These are phyloP conservation scores for Eragrostis curvula DNA, from an alignment of 176 grass and related monocot genomes.

Conservation along the genomic window DNA sequence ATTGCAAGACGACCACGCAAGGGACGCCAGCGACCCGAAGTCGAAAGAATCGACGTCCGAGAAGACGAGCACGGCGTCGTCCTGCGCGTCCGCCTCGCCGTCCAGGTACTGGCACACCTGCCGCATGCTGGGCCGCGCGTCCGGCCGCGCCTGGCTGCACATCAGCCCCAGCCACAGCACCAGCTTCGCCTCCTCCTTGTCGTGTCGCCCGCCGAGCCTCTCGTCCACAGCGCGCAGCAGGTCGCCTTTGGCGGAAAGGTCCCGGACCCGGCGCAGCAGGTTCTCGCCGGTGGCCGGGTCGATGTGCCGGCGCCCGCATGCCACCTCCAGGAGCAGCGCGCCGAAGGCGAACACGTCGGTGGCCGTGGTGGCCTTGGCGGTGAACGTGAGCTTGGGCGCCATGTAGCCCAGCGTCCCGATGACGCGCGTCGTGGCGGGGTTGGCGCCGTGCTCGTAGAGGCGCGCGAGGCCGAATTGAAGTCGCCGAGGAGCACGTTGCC, in stretches of 20 bases:
- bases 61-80: background rate
- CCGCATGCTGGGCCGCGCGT: too few species aligned
- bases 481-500: constrained; percentile 71
- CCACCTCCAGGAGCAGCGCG: background rate
- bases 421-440: constrained; percentile 3
- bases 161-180: too few species aligned
- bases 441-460: background rate
- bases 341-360: constrained; percentile 14
- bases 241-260: background rate
- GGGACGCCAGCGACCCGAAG: background rate
- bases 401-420: constrained; percentile 14
- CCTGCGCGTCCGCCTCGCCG: background rate
- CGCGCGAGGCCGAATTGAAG: constrained; percentile 68
- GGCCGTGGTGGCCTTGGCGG: background rate
- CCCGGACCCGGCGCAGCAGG: background rate
- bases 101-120: too few species aligned
- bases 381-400: background rate
- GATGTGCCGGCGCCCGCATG: background rate
- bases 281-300: background rate
- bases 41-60: background rate
- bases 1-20: background rate
- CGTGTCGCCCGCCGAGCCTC: background rate
- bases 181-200: background rate
- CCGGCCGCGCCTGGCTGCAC: too few species aligned
- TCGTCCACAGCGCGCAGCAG: constrained; percentile 12